These are phyloP conservation scores for Orbilia blumenaviensis DNA, from an alignment of 2,329 filamentous ascomycete genomes.

Conservation along the genomic window DNA sequence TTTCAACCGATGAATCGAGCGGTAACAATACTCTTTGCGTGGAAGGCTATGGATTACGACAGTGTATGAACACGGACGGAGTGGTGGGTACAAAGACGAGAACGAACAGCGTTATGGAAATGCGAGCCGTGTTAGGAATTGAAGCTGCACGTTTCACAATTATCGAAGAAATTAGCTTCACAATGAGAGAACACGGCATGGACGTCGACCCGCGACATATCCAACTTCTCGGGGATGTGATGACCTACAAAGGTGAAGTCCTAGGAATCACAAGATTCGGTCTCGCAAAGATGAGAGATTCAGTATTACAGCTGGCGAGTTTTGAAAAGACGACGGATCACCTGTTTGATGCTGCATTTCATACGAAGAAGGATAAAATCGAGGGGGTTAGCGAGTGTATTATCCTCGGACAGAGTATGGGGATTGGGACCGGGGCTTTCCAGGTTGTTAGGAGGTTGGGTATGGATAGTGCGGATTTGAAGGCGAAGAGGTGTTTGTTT, in stretches of 20 bases:
- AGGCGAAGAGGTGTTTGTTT: conserved; percentile 70
- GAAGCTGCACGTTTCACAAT: conserved; percentile 85
- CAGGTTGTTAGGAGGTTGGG: conserved; percentile 82
- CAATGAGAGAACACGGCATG: conserved; percentile 83
- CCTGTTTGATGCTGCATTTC: conserved; percentile 90
- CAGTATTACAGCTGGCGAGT: conserved; percentile 88
- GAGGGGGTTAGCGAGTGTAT: conserved; percentile 96
- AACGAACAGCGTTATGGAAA: conserved; percentile 91
- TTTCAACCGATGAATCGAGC: conserved; percentile 77
- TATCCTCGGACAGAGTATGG: conserved; percentile 95
- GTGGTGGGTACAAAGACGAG: conserved; percentile 78
- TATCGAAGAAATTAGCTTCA: conserved; percentile 82
- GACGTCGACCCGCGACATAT: conserved; percentile 97
- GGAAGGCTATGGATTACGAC: conserved; percentile 88
- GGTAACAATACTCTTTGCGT: conserved; percentile 80
- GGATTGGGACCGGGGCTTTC: conserved; percentile 89
- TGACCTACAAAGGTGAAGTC: conserved; percentile 98
- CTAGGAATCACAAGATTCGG: conserved; percentile 96
- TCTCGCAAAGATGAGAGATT: conserved; percentile 94
- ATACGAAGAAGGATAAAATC: conserved; percentile 90
- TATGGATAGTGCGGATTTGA: conserved; percentile 70
- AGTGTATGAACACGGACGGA: conserved; percentile 92
- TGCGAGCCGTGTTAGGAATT: conserved; percentile 85
- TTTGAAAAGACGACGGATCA: conserved; percentile 99
- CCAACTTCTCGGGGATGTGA: conserved; percentile 94